Evolutionary conservation across 129 eudicot species (phyloP).

Genomic region (Tagetes patula): DNA sequence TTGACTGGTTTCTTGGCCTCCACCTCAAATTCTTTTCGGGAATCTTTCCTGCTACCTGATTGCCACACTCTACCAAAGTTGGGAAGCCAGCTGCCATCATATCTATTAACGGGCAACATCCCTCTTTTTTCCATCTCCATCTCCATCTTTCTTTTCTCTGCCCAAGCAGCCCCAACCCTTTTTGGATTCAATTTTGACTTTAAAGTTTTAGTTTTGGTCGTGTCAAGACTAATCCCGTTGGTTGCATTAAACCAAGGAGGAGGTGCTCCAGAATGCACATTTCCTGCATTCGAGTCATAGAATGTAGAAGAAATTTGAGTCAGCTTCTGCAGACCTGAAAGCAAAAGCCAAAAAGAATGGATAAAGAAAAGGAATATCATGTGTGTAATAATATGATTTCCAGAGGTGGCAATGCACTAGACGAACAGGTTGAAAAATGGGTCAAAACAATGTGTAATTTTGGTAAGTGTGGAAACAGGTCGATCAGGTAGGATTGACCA

Average conservation of each 20-base stretch:
- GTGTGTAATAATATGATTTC: neutral
- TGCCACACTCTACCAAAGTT: constrained; percentile 98
- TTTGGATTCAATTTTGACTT: constrained; percentile 80
- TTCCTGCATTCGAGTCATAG: constrained; percentile 45
- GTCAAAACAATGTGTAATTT: neutral
- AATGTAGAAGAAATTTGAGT: constrained; percentile 44
- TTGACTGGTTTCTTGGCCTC: constrained; percentile 33
- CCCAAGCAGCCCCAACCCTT: constrained; percentile 99
- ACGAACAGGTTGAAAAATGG: neutral
- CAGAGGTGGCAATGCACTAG: neutral
- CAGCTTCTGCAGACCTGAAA: constrained; percentile 53
- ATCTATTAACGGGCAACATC: constrained; percentile 38
- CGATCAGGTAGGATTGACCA: neutral
- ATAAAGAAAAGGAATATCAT: neutral
- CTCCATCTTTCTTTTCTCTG: constrained; percentile 87
- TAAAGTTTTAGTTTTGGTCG: constrained; percentile 12
- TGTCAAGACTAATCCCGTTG: constrained; percentile 30
- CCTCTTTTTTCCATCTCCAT: constrained; percentile 87
- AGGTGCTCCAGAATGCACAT: constrained; percentile 91
- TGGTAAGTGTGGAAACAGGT: neutral
- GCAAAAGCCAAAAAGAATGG: constrained; percentile 3
- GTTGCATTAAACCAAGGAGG: constrained; percentile 80
- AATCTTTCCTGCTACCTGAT: constrained; percentile 89
- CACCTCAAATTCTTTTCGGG: constrained; percentile 72
- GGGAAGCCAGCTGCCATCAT: constrained; percentile 88